These are phyloP conservation scores for Microbotryum saponariae DNA, from an alignment of 1,284 basidiomycete genomes.

Conservation along the genomic window DNA sequence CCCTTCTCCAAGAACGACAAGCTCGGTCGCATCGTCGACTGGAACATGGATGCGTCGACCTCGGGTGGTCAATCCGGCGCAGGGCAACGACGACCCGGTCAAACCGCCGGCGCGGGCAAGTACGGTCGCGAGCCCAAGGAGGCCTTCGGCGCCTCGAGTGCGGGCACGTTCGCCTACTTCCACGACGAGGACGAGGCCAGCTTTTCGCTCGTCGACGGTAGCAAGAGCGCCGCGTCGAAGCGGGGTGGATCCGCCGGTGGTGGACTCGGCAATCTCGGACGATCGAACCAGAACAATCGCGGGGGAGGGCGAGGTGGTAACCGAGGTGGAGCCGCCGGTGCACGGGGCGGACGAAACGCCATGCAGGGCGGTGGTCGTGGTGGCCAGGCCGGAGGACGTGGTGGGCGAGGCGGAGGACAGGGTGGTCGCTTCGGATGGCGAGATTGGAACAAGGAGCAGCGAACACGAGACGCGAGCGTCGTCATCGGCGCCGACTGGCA, in stretches of 20 bases:
- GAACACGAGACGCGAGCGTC: slow-evolving; percentile 88
- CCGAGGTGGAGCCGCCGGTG: slow-evolving; percentile 38
- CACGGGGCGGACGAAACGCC: slow-evolving; percentile 4
- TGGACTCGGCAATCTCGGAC: slow-evolving; percentile 8
- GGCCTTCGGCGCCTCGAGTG: slow-evolving; percentile 47
- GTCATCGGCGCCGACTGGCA: slow-evolving; percentile 86
- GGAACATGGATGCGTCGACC: slow-evolving; percentile 49
- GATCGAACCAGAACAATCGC: slow-evolving; percentile 6
- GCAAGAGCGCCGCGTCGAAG: slow-evolving; percentile 34
- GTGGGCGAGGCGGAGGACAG: slow-evolving; percentile 42
- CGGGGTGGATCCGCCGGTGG: slow-evolving; percentile 1
- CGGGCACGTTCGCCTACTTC: slow-evolving; percentile 78
- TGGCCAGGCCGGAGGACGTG: slow-evolving; percentile 34
- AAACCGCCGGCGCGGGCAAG: slow-evolving; percentile 31
- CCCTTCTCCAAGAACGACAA: slow-evolving; percentile 98
- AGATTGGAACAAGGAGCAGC: slow-evolving; percentile 95
- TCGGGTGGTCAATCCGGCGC: slow-evolving; percentile 49
- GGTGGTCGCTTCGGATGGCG: slow-evolving; percentile 73
- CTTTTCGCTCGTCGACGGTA: slow-evolving; percentile 88
- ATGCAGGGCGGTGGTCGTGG: slow-evolving; percentile 19
- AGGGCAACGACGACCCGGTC: slow-evolving; percentile 55
- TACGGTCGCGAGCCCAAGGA: slow-evolving; percentile 39
- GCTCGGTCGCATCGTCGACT: slow-evolving; percentile 94
- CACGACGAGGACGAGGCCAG: slow-evolving; percentile 97
- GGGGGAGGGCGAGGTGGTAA: slow-evolving; percentile 55